Conservation (phyloP, 345 rosid genomes). For the Citrus australasica region DNA sequence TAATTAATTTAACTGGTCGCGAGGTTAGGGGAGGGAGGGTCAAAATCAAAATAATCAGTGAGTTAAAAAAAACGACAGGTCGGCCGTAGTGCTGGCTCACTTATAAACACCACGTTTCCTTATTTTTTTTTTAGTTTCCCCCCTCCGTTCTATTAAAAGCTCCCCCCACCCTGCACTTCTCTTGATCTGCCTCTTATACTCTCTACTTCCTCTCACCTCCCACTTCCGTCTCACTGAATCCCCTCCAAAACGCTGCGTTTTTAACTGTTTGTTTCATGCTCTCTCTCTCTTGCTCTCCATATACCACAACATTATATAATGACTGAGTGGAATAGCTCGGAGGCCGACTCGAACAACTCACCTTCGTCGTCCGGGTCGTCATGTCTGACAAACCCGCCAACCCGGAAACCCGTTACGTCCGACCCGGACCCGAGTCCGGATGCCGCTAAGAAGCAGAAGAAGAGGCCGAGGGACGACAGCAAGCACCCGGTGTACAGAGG, state of each 20-base stretch:
- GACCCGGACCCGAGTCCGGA: conserved; percentile 13
- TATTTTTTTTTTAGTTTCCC: not conserved
- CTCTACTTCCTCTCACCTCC: not conserved
- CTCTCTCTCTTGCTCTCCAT: not conserved
- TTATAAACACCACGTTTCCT: conserved; percentile 10
- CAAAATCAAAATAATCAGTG: too few relatives aligned
- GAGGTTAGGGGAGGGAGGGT: too few relatives aligned
- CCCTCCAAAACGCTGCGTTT: too few relatives aligned
- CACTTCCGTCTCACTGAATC: too few relatives aligned
- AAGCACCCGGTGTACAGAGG: conserved; percentile 72
- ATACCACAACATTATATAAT: not conserved
- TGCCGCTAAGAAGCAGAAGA: not conserved
- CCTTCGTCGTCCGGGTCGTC: conserved; percentile 6
- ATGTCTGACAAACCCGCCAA: not conserved
- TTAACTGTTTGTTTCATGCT: not conserved
- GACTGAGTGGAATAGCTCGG: conserved; percentile 5
- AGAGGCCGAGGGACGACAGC: conserved; percentile 12
- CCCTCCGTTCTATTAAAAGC: not conserved
- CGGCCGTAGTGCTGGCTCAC: conserved; percentile 7
- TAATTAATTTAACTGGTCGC: too few relatives aligned
- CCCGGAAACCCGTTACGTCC: not conserved
- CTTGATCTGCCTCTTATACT: not conserved
- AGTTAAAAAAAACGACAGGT: not conserved
- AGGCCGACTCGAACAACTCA: conserved; percentile 7
- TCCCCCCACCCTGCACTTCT: not conserved